A percentile compares a stretch with the other conserved stretches of the same genome.
These are phyloP conservation scores for Pseudozyma flocculosa DNA, from an alignment of 1,284 basidiomycete genomes.

Conservation along the genomic window DNA sequence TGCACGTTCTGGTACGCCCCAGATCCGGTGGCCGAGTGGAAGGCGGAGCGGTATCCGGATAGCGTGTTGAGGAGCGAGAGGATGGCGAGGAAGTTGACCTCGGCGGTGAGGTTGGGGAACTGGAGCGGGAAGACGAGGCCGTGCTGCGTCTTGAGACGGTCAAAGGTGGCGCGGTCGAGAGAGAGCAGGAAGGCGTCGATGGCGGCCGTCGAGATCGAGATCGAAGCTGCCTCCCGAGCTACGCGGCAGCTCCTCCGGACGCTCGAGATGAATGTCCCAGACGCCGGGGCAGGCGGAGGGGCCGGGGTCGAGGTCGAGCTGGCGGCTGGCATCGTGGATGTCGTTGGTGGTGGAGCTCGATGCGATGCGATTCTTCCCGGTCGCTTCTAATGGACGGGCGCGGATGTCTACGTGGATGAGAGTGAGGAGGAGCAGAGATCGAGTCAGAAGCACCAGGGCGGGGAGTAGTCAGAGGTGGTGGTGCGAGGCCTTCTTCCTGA, in stretches of 20 bases:
- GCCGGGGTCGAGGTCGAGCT: constrained; percentile 2
- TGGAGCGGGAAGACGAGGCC: constrained; percentile 46
- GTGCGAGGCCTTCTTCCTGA: no score
- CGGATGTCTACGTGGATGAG: no score
- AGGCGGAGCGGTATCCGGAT: constrained; percentile 41
- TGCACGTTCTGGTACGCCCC: constrained; percentile 50
- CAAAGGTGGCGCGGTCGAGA: constrained; percentile 14
- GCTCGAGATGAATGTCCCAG: constrained; percentile 5
- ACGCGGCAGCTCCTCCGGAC: constrained; percentile 20
- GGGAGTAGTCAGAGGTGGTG: no score
- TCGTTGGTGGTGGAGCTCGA: no score
- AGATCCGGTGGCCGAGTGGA: constrained; percentile 39
- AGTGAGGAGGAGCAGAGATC: no score
- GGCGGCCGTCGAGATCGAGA: constrained; percentile 9
- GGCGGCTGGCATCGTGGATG: no score
- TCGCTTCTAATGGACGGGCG: no score
- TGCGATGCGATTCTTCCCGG: no score
- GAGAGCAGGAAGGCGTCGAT: constrained; percentile 36
- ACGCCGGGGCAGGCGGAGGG: constrained; percentile 7
- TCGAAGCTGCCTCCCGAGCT: constrained; percentile 4
- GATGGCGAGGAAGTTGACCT: constrained; percentile 50
- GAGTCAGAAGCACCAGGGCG: no score
- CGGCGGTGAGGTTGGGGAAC: constrained; percentile 30
- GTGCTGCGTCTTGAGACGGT: constrained; percentile 27
- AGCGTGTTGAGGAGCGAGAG: constrained; percentile 49